A percentile compares a stretch with the other conserved stretches of the same genome.
These are phyloP conservation scores for Fraxinus nigra DNA, from an alignment of 305 asterid genomes.

Conservation along the genomic window DNA sequence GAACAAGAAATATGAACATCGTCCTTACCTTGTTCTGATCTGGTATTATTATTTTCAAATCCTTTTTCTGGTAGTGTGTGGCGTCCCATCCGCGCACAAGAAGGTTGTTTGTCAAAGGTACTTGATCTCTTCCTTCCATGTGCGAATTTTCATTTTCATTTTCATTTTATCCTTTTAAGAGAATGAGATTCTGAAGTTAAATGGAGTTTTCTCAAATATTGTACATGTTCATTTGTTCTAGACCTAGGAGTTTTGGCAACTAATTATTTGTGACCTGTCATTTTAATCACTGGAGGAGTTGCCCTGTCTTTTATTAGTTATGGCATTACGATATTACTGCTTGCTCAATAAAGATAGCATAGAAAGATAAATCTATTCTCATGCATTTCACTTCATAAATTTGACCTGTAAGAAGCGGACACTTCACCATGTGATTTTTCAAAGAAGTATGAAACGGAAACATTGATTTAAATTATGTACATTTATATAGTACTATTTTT, in stretches of 20 bases:
- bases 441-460: not conserved
- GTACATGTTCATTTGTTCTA: not conserved
- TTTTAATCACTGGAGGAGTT: not conserved
- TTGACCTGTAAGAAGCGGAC: not conserved
- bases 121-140: not conserved
- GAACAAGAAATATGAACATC: not conserved
- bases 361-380: not conserved
- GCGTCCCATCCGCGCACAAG: constrained; percentile 56
- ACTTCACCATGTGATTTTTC: not conserved
- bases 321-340: not conserved
- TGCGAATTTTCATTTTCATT: not conserved
- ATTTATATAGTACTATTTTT: not conserved
- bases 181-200: not conserved
- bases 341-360: not conserved
- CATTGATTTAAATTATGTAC: not conserved
- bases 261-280: not conserved
- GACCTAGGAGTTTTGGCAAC: not conserved
- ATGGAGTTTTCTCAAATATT: not conserved
- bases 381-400: not conserved
- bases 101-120: constrained; percentile 44
- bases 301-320: not conserved
- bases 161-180: not conserved
- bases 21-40: not conserved
- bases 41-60: not conserved
- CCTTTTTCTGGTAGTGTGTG: constrained; percentile 48